Evolutionary conservation across 1,139 yeast genomes (phyloP), one percentile per base, ranked within the genome.

Genomic region (Zygoascus sp.): DNA sequence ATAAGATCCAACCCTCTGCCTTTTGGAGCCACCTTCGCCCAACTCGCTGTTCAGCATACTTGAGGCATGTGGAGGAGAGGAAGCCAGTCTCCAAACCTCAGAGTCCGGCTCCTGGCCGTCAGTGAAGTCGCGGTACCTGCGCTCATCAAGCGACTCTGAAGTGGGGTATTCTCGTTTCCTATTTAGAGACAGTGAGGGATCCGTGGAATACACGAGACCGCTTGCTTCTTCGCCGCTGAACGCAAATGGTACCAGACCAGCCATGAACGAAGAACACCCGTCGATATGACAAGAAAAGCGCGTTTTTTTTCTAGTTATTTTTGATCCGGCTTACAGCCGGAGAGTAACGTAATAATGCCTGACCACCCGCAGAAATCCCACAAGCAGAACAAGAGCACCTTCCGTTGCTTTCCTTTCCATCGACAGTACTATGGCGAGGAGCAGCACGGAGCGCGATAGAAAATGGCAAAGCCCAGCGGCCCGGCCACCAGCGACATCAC

Each of bases 191-290:
- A 53, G 61, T 54, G 40, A 46, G 1, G 66, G 64, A 10, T 54
- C 58, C 13, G 60, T 50, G 3, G 68, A 58, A 20, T 66, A 51
- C 2, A 64, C 61, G 36, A 60, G 47, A 17, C 55, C 58, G 30
- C 53, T 55, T 11, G 53, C 2, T 52, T 51, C 21, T 60, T 55
- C 21, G 9, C 53, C 56, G 46, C 62, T 56, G 52, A 57, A 61
- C 43, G 62, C 58, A 49, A 63, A 61, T 0, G 69, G 69, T 21
- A 62, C 57, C 9, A 65, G 51, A 6, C 60, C 62, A 37, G 45
- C 13, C 40, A 25, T 32, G 16, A 25, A 17, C 37, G 16, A 11
- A 16, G 11, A 4, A n/a, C 17, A 4, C 7, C 7, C 34, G 15
- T 30, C 9, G 15, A 30, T 30, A 28, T 28, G 8, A n/a, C n/a